These are phyloP conservation scores for Trichoderma reesei DNA, from an alignment of 495 filamentous ascomycete genomes.

Conservation along the genomic window DNA sequence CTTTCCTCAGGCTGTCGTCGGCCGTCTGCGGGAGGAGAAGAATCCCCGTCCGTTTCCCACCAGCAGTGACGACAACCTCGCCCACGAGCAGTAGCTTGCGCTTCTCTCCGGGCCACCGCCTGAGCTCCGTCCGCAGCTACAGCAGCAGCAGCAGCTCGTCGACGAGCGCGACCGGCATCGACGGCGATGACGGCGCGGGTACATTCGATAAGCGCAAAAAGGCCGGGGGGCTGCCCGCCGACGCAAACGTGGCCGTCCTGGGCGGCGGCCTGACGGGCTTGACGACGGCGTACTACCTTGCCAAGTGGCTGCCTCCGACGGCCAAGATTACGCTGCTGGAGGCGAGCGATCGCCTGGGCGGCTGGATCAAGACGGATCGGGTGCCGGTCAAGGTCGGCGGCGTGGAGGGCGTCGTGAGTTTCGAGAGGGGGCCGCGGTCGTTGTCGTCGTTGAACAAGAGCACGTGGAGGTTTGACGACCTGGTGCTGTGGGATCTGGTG, in stretches of 20 bases:
- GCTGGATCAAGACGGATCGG: conserved; percentile 68
- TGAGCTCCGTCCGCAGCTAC: neutral
- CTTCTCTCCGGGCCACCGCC: neutral
- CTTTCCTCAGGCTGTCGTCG: neutral
- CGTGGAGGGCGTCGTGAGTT: conserved; percentile 48
- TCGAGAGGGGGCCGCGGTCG: conserved; percentile 81
- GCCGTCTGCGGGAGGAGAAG: neutral
- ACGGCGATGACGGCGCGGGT: neutral
- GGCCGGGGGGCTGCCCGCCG: conserved; percentile 23
- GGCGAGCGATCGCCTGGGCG: conserved; percentile 55
- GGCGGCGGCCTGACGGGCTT: conserved; percentile 91
- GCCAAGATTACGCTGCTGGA: conserved; percentile 71
- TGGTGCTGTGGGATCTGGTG: conserved; percentile 37
- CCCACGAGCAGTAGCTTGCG: neutral
- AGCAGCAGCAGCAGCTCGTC: neutral
- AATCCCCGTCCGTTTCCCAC: neutral
- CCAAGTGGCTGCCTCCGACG: conserved; percentile 40
- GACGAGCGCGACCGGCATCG: neutral
- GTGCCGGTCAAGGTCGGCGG: conserved; percentile 43
- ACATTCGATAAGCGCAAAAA: neutral
- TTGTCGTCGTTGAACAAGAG: conserved; percentile 40
- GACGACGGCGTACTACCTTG: conserved; percentile 64
- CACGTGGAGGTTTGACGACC: conserved; percentile 26
- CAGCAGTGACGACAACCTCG: no score
- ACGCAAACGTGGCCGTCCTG: conserved; percentile 53